Evolutionary conservation across 2,329 filamentous ascomycete genomes (phyloP), one percentile per base, ranked within the genome.

Genomic region (Ambrosiella cleistominuta): DNA sequence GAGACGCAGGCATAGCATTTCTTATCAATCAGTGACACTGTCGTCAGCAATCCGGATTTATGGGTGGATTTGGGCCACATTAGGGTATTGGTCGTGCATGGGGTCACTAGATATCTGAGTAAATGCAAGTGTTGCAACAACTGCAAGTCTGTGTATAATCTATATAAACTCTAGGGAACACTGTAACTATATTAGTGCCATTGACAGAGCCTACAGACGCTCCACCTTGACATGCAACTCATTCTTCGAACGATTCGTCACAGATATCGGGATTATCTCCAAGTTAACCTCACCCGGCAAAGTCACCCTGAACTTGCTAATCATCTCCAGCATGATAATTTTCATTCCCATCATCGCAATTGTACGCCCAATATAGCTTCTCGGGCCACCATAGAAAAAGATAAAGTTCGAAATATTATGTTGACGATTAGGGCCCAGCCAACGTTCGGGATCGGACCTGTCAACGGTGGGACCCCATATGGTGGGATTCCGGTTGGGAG

Each of bases 331-430:
- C 9, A 72, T 42, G 5, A 71, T 63, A 3, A 64, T 62, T 64
- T 72, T 72, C 62, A 72, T 67, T 62, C 71, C 70, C 55, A 71
- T 59, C 53, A 69, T 59, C 0, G 70, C 65, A 37, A 69, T 68
- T 8, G 63, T 65, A 57, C 66, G 67, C 11, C 70, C 71, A 38
- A 71, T 71, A 62, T 70, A 72, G 49, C 66, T 65, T 12, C 70
- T 64, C 5, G 69, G 67, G 2, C 70, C 70, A 50, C 68, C 66
- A 55, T 68, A 64, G 58, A 72, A 72, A 0, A 68, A 65, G 42
- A 67, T 64, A 44, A 70, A 70, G 66, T 49, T 67, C 68, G 0
- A 66, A 63, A 50, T 62, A 66, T 7, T 63, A 55, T 3, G 64
- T 13, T 59, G 60, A 2, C 66, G 66, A 2, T 54, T 44, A 3